Evolutionary conservation across 2,329 filamentous ascomycete species (phyloP), one percentile per base, ranked within the genome.

Genomic region (Lachnellula arida): DNA sequence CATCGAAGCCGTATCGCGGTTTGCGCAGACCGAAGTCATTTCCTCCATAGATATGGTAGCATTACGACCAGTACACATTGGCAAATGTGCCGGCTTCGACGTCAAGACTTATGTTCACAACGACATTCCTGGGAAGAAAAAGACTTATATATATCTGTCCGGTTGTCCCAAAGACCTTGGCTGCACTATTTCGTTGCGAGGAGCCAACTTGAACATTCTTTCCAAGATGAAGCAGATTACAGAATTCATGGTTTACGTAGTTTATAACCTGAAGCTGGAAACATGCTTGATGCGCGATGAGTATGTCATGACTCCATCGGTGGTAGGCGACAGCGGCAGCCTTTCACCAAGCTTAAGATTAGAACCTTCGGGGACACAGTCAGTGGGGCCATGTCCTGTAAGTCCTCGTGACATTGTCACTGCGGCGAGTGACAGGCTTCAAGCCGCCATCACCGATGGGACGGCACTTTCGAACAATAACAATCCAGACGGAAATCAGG

Each of bases 241-340:
- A 11, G 94, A 99, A 69, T 97, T 99, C 69, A 97, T 99, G 93
- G 88, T 95, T 39, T 99, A 97, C 65, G 95, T 99, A 19, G 92
- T 97, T 12, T 99, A 99, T 73, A 99, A 97, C 66, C 78, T 99
- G 52, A 96, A 96, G 69, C 80, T 99, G 14, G 94, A 99, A 73
- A 96, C 94, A 1, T 96, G 89, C 64, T 77, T 99, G 46, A 89
- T 99, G 81, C 83, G 90, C 51, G 94, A 99, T 70, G 92, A 96
- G 66, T 96, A 91, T 64, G 88, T 96, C 15, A 83, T 92, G 59
- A 87, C 95, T 22, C 91, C 91, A 1, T 79, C 82, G 1, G 80
- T 81, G 28, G 75, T 79, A 8, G 79, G 82, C 3, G 69, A 76
- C 65, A 78, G 66, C 40, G 71, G 64, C 53, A 75, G 70, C 54